These are phyloP conservation scores for Sordaria brevicollis DNA, from an alignment of 495 filamentous ascomycete species.

Conservation along the genomic window DNA sequence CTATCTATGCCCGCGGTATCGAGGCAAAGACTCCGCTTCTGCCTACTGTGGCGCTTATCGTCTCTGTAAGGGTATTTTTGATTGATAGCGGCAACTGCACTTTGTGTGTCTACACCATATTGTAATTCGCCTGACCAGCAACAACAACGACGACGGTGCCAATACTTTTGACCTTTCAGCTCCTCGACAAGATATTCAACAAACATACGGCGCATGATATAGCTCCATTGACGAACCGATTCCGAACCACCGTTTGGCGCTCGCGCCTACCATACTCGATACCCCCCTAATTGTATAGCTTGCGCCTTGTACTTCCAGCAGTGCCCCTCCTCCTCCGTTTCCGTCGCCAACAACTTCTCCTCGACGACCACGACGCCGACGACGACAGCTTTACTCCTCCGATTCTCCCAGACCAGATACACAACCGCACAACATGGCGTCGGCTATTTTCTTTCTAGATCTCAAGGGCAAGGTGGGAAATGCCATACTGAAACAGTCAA, in stretches of 20 bases:
- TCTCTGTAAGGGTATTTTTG: too few relatives aligned
- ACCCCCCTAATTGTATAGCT: background rate
- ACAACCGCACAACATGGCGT: conserved; percentile 62
- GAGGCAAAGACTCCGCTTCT: too few relatives aligned
- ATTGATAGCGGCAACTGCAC: background rate
- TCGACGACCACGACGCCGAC: background rate
- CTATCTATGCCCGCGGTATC: too few relatives aligned
- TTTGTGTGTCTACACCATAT: background rate
- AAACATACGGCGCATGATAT: background rate
- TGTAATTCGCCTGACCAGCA: background rate
- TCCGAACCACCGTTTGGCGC: background rate
- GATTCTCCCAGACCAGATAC: conserved; percentile 1
- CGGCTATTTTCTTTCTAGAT: conserved; percentile 97
- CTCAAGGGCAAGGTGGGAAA: conserved; percentile 91
- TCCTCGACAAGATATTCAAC: background rate
- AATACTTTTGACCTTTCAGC: background rate
- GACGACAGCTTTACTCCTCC: background rate
- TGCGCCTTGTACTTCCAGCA: background rate
- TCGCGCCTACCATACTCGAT: background rate
- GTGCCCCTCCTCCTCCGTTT: background rate
- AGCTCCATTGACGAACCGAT: background rate
- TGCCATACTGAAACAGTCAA: background rate
- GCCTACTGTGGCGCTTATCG: too few relatives aligned
- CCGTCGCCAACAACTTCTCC: background rate
- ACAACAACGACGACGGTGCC: background rate